Evolutionary conservation across 352 stramenopile species (phyloP).

Genomic region (Pythium guiyangense): DNA sequence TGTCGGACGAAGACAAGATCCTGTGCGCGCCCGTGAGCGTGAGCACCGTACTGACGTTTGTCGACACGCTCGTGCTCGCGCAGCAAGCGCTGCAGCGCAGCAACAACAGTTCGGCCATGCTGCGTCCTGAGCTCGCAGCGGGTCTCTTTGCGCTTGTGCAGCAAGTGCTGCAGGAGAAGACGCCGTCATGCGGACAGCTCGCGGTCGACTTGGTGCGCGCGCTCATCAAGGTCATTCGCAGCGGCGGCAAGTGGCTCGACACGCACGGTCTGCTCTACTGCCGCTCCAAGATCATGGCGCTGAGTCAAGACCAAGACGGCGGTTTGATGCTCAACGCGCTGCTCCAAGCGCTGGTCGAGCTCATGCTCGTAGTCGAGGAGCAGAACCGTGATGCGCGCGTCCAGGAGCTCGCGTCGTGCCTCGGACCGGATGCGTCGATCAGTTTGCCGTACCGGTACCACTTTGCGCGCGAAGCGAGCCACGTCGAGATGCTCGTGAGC

Average conservation of each 20-base stretch:
- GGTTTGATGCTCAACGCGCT: conserved; percentile 71
- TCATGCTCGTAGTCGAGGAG: conserved; percentile 81
- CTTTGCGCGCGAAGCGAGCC: conserved; percentile 42
- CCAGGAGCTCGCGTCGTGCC: conserved; percentile 42
- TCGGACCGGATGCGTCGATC: conserved; percentile 51
- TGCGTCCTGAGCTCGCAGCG: conserved; percentile 53
- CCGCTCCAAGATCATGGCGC: conserved; percentile 80
- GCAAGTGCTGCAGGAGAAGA: conserved; percentile 63
- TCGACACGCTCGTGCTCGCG: conserved; percentile 22
- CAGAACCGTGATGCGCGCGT: conserved; percentile 51
- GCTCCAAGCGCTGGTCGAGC: conserved; percentile 75
- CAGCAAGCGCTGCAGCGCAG: conserved; percentile 7
- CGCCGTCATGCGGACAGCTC: conserved; percentile 36
- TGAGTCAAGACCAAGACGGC: conserved; percentile 79
- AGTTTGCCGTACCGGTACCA: conserved; percentile 75
- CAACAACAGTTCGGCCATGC: conserved; percentile 9
- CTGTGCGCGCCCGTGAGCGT: conserved; percentile 62
- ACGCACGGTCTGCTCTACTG: conserved; percentile 74
- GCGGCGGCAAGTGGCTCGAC: conserved; percentile 62
- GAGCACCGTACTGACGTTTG: conserved; percentile 55
- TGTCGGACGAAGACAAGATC: conserved; percentile 75
- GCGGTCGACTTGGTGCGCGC: conserved; percentile 61
- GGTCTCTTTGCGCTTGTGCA: conserved; percentile 73
- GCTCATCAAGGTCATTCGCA: conserved; percentile 62
- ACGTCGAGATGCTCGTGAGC: conserved; percentile 75